phyloP scores from a whole-genome alignment of 2,329 filamentous ascomycete species.

The Colletotrichum spaethianum region DNA sequence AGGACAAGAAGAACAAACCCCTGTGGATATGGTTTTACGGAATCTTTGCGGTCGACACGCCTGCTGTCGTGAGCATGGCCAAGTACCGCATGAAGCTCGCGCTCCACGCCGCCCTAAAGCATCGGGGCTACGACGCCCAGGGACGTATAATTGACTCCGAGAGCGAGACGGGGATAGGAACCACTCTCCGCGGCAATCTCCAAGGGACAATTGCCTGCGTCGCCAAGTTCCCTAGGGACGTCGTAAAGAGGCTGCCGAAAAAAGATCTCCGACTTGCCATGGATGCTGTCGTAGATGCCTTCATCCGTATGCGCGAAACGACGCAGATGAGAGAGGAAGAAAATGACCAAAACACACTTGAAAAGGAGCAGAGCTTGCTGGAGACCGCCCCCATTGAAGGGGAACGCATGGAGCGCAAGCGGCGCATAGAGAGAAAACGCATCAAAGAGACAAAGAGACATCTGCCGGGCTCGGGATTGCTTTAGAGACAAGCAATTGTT shows the following conservation, averaged over 20 bases:
- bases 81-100: background rate
- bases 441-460: background rate
- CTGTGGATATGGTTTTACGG: conserved; percentile 21
- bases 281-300: background rate
- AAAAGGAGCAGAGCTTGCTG: background rate
- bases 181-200: background rate
- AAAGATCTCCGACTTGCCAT: conserved; percentile 2
- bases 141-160: conserved; percentile 12
- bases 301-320: background rate
- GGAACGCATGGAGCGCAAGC: background rate
- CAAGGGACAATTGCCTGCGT: conserved; percentile 10
- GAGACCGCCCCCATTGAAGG: background rate
- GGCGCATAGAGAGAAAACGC: background rate
- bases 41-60: background rate
- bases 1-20: conserved; percentile 21
- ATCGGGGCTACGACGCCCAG: conserved; percentile 19
- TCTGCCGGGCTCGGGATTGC: background rate
- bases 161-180: conserved; percentile 1
- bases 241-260: conserved; percentile 1
- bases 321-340: background rate
- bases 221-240: background rate
- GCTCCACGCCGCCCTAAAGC: conserved; percentile 17
- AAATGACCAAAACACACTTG: background rate
- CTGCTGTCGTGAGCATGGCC: conserved; percentile 12
- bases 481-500: background rate